A percentile compares a stretch with the other conserved stretches of the same genome.
Conservation (phyloP, 176 grass and related monocot genomes). For the Aegilops tauschii region DNA sequence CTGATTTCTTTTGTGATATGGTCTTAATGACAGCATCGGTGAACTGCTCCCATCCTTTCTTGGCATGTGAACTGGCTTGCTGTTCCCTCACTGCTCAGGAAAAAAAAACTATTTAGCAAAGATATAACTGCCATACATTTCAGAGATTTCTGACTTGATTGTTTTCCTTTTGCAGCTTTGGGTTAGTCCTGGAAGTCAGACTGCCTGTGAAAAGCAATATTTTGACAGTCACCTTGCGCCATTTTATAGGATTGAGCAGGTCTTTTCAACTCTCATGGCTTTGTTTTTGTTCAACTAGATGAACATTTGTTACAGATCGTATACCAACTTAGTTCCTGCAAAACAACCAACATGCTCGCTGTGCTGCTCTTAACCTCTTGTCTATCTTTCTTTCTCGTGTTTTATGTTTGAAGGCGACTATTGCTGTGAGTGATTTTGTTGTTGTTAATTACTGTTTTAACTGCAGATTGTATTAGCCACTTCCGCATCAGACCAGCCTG, state of each 20-base stretch:
- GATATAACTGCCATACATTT: background rate
- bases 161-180: conserved; percentile 66
- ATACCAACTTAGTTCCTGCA: background rate
- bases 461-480: conserved; percentile 77
- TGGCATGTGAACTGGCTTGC: conserved; percentile 89
- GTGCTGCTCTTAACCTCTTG: conserved; percentile 23
- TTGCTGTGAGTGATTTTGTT: background rate
- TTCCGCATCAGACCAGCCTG: conserved; percentile 32
- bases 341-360: background rate
- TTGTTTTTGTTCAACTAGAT: conserved; percentile 5
- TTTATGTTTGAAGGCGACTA: conserved; percentile 23
- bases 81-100: conserved; percentile 63
- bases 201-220: conserved; percentile 81
- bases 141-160: background rate
- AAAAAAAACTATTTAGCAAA: background rate
- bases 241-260: conserved; percentile 98
- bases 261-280: conserved; percentile 13
- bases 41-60: conserved; percentile 95
- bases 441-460: conserved; percentile 5
- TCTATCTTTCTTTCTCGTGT: conserved; percentile 13
- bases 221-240: conserved; percentile 88
- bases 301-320: conserved; percentile 5
- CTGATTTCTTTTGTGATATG: conserved; percentile 82
- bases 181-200: conserved; percentile 74
- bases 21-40: conserved; percentile 90